Evolutionary conservation across 768 basidiomycete genomes (phyloP).

Genomic region (Tulasnella sp.): DNA sequence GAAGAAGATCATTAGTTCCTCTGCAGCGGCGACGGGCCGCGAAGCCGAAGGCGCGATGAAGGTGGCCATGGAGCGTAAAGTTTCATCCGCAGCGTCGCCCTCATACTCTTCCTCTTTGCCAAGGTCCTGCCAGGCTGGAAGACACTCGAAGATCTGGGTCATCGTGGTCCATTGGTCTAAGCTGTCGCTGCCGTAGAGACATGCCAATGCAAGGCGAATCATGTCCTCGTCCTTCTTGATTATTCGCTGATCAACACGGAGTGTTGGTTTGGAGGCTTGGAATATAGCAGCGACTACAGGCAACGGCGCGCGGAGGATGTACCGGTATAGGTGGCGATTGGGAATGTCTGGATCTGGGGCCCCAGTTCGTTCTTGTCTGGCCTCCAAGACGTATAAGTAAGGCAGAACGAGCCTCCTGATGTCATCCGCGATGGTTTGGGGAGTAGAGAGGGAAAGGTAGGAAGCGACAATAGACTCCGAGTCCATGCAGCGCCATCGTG

Average conservation of each 20-base stretch:
- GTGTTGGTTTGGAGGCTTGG: slow-evolving; percentile 83
- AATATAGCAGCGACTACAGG: slow-evolving; percentile 63
- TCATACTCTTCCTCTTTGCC: slow-evolving; percentile 42
- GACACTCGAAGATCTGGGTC: slow-evolving; percentile 89
- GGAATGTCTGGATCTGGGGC: slow-evolving; percentile 54
- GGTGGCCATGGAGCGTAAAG: slow-evolving; percentile 62
- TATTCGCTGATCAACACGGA: slow-evolving; percentile 55
- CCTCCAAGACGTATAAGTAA: slow-evolving; percentile 85
- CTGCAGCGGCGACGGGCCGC: slow-evolving; percentile 41
- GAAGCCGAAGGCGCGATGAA: slow-evolving; percentile 66
- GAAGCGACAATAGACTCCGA: slow-evolving; percentile 54
- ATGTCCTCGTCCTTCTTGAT: slow-evolving; percentile 74
- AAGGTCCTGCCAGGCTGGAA: slow-evolving; percentile 75
- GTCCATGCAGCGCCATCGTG: slow-evolving; percentile 56
- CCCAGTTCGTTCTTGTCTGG: slow-evolving; percentile 72
- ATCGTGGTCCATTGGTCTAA: slow-evolving; percentile 67
- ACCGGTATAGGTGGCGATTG: slow-evolving; percentile 54
- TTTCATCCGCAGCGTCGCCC: slow-evolving; percentile 68
- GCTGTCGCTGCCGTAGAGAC: slow-evolving; percentile 70
- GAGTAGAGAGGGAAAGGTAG: slow-evolving; percentile 62
- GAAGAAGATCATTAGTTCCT: slow-evolving; percentile 73
- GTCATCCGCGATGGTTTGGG: slow-evolving; percentile 50
- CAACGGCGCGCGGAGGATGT: slow-evolving; percentile 55
- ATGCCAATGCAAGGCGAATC: slow-evolving; percentile 73
- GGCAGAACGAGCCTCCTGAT: slow-evolving; percentile 74